Base-by-base conservation (phyloP, 1,284 basidiomycete species). In the Tranzscheliella williamsii region DNA sequence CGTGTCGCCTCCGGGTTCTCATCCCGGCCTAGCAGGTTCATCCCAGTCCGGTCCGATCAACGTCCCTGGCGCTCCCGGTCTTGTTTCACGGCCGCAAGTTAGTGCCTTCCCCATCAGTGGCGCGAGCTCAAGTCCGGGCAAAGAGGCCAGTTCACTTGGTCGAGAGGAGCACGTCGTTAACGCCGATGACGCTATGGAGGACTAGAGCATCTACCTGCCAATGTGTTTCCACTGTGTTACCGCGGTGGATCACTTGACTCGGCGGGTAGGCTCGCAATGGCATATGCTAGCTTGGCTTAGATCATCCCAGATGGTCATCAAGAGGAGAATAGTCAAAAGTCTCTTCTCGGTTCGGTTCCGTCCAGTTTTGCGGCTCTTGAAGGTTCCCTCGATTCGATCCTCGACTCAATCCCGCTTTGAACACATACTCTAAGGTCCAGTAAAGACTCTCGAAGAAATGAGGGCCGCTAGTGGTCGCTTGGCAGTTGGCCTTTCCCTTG, bases 21-120 rank as follows among this genome's bases (percentile, higher is more conserved):
- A 38, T 87, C 91, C 67, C 81, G 83, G 30, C 23, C 47, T 52
- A 67, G 42, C 34, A 9, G 81, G 24, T 80, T 91, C 8, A 81
- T 91, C 3, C 82, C 86, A 1, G 78, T 96, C 38, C 83, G 85
- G 29, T 87, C 95, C 57, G 82, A 87, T 33, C 79, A 84, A 86
- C 17, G 84, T 84, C 0, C 79, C 80, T 4, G 78, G 83, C 5
- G 24, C 82, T 44, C 87, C 86, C 4, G 81, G 84, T 18, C 84
- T 84, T n/a, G 85, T 85, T 1, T 80, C 87, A 17, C 50, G 48
- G 16, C 63, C 67, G 5, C 64, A 69, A 29, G 68, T 69, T 16
- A 61, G 66, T 44, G 54, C 62, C 12, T 63, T 68, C 60, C 61
- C 65, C 31, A 66, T 53, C 52, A 63, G 54, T 37, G 53, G 46